These are phyloP conservation scores for Backusella luteola DNA, from an alignment of 192 early-diverging fungal genomes.

Conservation along the genomic window DNA sequence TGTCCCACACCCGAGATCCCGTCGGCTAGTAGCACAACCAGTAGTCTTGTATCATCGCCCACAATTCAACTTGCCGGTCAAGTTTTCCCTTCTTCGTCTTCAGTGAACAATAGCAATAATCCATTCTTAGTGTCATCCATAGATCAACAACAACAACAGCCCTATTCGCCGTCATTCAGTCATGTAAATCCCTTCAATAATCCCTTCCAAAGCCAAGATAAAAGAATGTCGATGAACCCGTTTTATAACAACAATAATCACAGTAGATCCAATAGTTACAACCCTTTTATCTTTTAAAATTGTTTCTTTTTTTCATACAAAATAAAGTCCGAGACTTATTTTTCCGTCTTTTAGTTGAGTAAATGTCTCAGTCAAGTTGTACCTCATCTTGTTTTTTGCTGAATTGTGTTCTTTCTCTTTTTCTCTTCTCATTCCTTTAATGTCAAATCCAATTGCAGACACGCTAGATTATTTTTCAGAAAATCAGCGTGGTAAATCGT, in stretches of 20 bases:
- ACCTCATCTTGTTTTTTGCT: neutral
- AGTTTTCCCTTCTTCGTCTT: neutral
- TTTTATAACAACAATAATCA: neutral
- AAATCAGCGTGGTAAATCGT: neutral
- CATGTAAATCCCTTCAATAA: neutral
- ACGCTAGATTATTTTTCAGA: constrained; percentile 14
- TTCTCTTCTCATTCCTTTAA: neutral
- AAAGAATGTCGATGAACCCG: neutral
- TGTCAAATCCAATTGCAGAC: constrained; percentile 31
- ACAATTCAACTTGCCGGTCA: constrained; percentile 10
- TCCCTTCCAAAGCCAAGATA: neutral
- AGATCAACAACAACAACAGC: neutral
- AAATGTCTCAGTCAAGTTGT: neutral
- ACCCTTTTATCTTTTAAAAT: neutral
- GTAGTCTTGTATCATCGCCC: constrained; percentile 3
- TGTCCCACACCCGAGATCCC: neutral
- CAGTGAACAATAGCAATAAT: neutral
- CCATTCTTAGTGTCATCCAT: neutral
- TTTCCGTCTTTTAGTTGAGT: neutral
- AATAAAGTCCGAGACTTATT: constrained; percentile 1
- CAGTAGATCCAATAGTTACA: neutral
- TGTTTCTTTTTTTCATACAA: neutral
- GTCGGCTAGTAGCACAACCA: neutral
- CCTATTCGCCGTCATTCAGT: neutral
- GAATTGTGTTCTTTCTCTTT: neutral